Base-by-base conservation (phyloP, 2,329 filamentous ascomycete species). In the Claviceps monticola region DNA sequence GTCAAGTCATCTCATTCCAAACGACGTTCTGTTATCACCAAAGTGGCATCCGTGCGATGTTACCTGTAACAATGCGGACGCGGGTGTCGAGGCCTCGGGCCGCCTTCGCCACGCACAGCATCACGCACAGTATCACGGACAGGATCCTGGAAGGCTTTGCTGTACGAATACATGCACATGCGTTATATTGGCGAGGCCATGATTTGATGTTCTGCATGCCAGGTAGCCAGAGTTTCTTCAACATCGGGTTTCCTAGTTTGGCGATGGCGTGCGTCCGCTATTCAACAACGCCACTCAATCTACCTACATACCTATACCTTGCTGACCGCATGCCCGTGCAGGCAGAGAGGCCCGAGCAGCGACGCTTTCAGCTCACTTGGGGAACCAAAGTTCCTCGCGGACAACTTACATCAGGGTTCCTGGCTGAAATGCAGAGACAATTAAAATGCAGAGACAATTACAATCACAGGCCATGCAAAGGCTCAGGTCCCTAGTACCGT, bases 231-330 rank as follows among this genome's bases (percentile, higher is more conserved):
- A 14, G 26, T n/a, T 44, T 41, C 36, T 41, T 46, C 46, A 37
- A 36, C 43, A 50, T 37, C 51, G 51, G 51, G 17, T 50, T 53
- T 34, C 51, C 48, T 42, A 13, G 49, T 26, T 36, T 39, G 52
- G 49, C 49, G 34, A 44, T 16, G 19, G 39, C 49, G 23, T 41
- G 23, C 48, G 29, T 34, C 16, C 5, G 26, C 46, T 26, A 43
- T n/a, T 38, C 7, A 43, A 49, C 38, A 13, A 42, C 14, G n/a
- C 11, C 38, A 42, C 43, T 34, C 23, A 37, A 46, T 45, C 21
- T 14, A 21, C 21, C 21, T 19, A 19, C n/a, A n/a, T n/a, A 19
- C 19, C 19, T 19, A 19, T 19, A 19, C 19, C 19, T 19, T 21
- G 45, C 45, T 46, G 45, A 46, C 45, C 45, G 36, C 48, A 48